Conservation (phyloP, 1,139 yeast species). For the Meyerozyma carpophila region DNA sequence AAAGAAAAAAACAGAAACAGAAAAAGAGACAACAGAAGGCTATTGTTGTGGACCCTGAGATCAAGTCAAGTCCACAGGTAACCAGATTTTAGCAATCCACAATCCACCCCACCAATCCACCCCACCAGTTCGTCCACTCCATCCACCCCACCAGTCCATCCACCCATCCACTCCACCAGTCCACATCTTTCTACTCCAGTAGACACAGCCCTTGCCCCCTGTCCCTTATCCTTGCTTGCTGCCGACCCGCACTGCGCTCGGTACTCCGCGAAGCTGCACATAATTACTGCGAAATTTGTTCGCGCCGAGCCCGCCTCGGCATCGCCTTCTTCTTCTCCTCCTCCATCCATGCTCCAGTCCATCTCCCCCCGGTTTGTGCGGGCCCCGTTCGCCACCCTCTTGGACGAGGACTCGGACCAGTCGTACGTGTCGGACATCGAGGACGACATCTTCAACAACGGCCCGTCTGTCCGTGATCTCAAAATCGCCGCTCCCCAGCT, state of each 20-base stretch:
- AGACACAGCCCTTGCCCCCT: no score
- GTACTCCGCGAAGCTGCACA: neutral
- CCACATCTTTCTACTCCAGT: no score
- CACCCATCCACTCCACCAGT: no score
- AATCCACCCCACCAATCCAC: no score
- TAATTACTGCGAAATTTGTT: neutral
- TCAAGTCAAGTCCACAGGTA: no score
- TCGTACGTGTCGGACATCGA: neutral
- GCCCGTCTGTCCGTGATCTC: neutral
- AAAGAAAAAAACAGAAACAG: no score
- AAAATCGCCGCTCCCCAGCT: neutral
- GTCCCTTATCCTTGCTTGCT: no score
- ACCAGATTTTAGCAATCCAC: no score
- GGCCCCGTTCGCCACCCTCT: neutral
- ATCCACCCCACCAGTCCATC: no score
- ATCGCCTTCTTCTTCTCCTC: neutral
- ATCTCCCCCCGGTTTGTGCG: neutral
- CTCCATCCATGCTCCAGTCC: conserved; percentile 1
- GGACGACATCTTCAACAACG: neutral
- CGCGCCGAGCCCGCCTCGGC: conserved; percentile 2
- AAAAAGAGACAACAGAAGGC: no score
- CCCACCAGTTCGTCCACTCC: no score
- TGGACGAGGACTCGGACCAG: conserved; percentile 1
- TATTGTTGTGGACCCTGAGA: no score
- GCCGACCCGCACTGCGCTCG: neutral